phyloP scores from a whole-genome alignment of 2,329 filamentous ascomycete species.

The Knufia fluminis region DNA sequence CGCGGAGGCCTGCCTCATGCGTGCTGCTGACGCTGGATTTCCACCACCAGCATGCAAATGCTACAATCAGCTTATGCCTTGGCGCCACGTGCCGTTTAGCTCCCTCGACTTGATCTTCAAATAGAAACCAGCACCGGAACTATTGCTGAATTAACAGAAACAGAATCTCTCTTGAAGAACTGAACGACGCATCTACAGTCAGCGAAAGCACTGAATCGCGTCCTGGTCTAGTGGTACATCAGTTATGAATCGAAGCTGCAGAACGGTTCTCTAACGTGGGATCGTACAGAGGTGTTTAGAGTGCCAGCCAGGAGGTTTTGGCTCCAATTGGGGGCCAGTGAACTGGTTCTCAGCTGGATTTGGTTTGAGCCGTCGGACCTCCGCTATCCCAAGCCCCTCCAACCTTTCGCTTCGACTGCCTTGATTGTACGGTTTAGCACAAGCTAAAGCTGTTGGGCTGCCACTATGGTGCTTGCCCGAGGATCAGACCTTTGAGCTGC shows the following conservation, averaged over 20 bases:
- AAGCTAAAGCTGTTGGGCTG: conserved; percentile 3
- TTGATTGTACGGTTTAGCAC: not conserved
- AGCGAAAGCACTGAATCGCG: too few relatives aligned
- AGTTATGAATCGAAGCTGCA: too few relatives aligned
- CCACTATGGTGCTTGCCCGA: conserved; percentile 1
- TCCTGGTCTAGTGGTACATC: too few relatives aligned
- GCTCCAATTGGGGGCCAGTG: not conserved
- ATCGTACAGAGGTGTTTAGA: too few relatives aligned
- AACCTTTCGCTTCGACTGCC: conserved; percentile 6
- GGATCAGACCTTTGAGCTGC: not conserved
- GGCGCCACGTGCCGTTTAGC: conserved; percentile 8
- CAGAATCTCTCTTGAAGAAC: not conserved
- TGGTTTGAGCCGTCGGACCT: conserved; percentile 7
- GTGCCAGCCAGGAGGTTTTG: not conserved
- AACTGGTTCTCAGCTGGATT: not conserved
- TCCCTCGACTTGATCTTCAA: conserved; percentile 6
- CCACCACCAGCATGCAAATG: not conserved
- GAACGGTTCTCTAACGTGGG: too few relatives aligned
- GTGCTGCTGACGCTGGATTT: not conserved
- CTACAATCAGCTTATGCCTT: conserved; percentile 5
- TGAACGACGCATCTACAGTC: not conserved
- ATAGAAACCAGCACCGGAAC: conserved; percentile 8
- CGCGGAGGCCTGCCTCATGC: not conserved
- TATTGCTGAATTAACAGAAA: not conserved
- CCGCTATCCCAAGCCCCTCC: conserved; percentile 6